A percentile compares a stretch with the other conserved stretches of the same genome.
These are phyloP conservation scores for Cardiospermum halicacabum DNA, from an alignment of 345 rosid species.

Conservation along the genomic window DNA sequence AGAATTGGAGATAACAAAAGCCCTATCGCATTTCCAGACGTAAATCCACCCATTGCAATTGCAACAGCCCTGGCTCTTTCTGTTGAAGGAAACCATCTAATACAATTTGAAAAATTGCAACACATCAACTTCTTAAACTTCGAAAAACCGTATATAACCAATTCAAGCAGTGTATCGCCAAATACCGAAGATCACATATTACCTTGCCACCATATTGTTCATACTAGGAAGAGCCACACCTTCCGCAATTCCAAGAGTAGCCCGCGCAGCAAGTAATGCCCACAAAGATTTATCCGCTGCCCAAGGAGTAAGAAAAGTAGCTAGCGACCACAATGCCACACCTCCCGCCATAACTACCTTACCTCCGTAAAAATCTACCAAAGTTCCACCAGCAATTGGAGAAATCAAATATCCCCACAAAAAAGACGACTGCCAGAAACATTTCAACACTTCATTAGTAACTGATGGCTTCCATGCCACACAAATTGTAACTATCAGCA, in stretches of 20 bases:
- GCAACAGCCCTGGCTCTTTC: conserved; percentile 94
- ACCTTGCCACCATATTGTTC: conserved; percentile 99
- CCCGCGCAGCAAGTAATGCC: conserved; percentile 68
- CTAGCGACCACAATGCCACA: conserved; percentile 86
- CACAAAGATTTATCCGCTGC: conserved; percentile 82
- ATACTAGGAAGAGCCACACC: conserved; percentile 98
- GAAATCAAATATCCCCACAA: conserved; percentile 95
- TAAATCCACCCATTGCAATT: conserved; percentile 96
- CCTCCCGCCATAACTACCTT: conserved; percentile 93
- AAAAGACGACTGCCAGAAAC: conserved; percentile 71
- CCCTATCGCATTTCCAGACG: conserved; percentile 87
- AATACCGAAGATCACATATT: conserved; percentile 19
- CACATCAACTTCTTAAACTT: conserved; percentile 22
- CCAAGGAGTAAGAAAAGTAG: conserved; percentile 94
- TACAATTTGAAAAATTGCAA: conserved; percentile 29
- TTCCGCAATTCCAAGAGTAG: conserved; percentile 88
- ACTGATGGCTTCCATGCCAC: not conserved
- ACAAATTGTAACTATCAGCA: not conserved
- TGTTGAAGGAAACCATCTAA: conserved; percentile 94
- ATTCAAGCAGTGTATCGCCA: conserved; percentile 11
- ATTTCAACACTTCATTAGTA: conserved; percentile 16
- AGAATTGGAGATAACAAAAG: conserved; percentile 84
- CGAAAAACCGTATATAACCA: conserved; percentile 3
- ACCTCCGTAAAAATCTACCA: conserved; percentile 92
- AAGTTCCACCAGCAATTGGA: conserved; percentile 86